phyloP scores from a whole-genome alignment of 306 rosid species.

The Dicorynia guianensis region DNA sequence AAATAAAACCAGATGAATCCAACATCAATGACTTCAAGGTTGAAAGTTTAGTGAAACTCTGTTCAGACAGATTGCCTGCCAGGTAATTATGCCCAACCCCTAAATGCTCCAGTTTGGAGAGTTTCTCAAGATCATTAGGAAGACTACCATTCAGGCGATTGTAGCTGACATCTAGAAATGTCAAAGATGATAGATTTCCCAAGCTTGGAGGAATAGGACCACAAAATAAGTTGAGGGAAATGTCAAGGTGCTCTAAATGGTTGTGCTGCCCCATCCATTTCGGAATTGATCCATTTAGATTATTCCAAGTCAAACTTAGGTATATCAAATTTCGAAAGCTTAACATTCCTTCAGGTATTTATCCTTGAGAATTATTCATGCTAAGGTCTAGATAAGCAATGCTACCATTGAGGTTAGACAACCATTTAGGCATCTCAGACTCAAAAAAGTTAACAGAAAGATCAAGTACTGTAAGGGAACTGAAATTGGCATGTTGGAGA shows the following conservation, averaged over 20 bases:
- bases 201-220: slow-evolving; percentile 9
- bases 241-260: too few relatives aligned
- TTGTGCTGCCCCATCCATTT: neutral
- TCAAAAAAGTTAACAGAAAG: slow-evolving; percentile 8
- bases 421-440: slow-evolving; percentile 36
- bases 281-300: neutral
- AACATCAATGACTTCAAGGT: neutral
- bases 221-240: neutral
- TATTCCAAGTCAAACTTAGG: neutral
- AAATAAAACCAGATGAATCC: slow-evolving; percentile 2
- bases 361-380: neutral
- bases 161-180: neutral
- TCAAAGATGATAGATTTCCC: slow-evolving; percentile 35
- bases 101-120: slow-evolving; percentile 2
- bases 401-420: slow-evolving; percentile 18
- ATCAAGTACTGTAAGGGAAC: too few relatives aligned
- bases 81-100: neutral
- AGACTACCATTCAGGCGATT: slow-evolving; percentile 29
- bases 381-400: neutral
- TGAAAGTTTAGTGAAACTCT: slow-evolving; percentile 1
- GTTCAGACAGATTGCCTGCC: neutral
- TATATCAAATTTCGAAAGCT: slow-evolving; percentile 13
- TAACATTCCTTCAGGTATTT: slow-evolving; percentile 9
- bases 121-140: slow-evolving; percentile 1
- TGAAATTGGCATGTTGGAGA: too few relatives aligned